Evolutionary conservation across 192 early-diverging fungal genomes (phyloP), one percentile per base, ranked within the genome.

Genomic region (Spinellus fusiger): DNA sequence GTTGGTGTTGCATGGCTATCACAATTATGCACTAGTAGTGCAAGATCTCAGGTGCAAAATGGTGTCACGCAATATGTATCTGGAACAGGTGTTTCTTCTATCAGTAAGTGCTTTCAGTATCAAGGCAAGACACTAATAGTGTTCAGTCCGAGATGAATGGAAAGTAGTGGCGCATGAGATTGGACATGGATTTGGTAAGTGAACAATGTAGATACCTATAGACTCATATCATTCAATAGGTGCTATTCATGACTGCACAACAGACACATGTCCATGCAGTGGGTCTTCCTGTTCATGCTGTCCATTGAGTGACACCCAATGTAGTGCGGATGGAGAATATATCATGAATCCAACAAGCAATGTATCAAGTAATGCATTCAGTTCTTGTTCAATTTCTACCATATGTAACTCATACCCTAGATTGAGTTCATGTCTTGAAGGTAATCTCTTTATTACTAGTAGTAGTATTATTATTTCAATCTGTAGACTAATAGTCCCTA

Each of bases 81-180:
- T 20, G 93, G 93, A 13, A 88, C 89, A 0, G 95, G 86, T 34
- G 87, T 97, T 5, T 93, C 90, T 10, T 88, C 93, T 34, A 51
- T 61, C 1, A 82, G 64, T 66, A 59, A 44, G 64, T 66, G n/a
- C 10, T 13, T 32, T 49, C 23, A 23, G 16, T 25, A 33, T 25
- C n/a, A 3, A 22, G 25, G 3, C 18, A 6, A 59, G 49, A 46
- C 38, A 51, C 3, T 32, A 25, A 37, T 16, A 29, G 10, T 37
- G 10, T 58, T 34, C n/a, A 65, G 58, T 58, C 54, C 33, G 84
- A 38, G 85, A 87, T 52, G 90, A 93, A 70, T 97, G 93, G 93
- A 93, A 93, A 75, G 90, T 97, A 3, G 87, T 95, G 9, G 95
- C 95, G 20, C 95, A 98, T 68, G 95, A 95, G 74, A 83, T 95